Percentiles rank a stretch among this genome's conserved stretches.
Evolutionary conservation across 2,329 filamentous ascomycete genomes (phyloP).

Genomic region (Cryphonectria japonica): DNA sequence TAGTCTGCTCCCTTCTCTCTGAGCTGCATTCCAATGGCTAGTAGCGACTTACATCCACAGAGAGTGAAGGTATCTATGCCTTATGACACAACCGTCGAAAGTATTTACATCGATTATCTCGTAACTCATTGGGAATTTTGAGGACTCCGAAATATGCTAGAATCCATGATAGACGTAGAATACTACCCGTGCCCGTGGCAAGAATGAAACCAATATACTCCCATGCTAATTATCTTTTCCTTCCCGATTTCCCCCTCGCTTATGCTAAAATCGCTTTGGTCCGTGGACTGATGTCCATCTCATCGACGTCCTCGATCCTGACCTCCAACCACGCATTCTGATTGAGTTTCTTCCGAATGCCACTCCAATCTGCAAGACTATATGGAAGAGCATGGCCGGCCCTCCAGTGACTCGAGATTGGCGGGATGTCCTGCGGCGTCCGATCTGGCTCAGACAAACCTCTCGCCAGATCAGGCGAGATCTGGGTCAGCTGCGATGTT

Average conservation of each 20-base stretch:
- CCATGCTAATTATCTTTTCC: not conserved
- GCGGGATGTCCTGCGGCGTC: conserved; percentile 17
- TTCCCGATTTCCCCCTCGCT: not conserved
- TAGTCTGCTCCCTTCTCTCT: too few relatives aligned
- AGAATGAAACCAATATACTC: not conserved
- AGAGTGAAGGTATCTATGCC: too few relatives aligned
- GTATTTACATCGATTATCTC: too few relatives aligned
- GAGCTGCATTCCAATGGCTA: too few relatives aligned
- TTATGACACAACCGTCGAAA: too few relatives aligned
- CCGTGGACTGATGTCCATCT: conserved; percentile 10
- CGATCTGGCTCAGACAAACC: not conserved
- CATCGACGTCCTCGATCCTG: conserved; percentile 15
- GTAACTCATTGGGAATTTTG: too few relatives aligned
- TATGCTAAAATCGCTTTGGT: conserved; percentile 19
- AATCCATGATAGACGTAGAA: not conserved
- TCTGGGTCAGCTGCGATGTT: not conserved
- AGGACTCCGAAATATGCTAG: not conserved
- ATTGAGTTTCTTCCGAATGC: conserved; percentile 18
- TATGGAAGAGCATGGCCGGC: conserved; percentile 27
- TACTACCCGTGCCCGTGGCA: not conserved
- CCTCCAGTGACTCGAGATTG: conserved; percentile 24
- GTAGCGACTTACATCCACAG: not conserved
- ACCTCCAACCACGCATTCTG: conserved; percentile 27
- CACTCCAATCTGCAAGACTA: conserved; percentile 23
- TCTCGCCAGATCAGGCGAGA: not conserved